Conservation (phyloP, 2,329 filamentous ascomycete genomes). For the Aspergillus ibericus region DNA sequence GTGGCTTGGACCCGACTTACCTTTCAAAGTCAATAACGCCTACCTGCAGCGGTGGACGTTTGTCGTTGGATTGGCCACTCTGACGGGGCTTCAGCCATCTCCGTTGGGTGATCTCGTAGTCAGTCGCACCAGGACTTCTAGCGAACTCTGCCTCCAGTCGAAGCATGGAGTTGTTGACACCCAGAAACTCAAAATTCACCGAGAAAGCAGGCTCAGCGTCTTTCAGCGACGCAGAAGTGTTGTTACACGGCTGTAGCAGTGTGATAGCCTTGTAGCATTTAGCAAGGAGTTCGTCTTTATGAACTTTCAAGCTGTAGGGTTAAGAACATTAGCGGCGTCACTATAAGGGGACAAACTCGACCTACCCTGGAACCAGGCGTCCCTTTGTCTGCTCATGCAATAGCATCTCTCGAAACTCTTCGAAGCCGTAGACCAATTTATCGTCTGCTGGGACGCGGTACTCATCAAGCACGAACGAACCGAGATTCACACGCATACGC, state of each 20-base stretch:
- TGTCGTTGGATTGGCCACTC: conserved; percentile 21
- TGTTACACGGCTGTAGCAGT: conserved; percentile 30
- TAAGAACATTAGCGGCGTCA: not conserved
- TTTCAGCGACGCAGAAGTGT: conserved; percentile 21
- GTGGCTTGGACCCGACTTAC: conserved; percentile 20
- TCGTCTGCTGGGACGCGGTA: conserved; percentile 32
- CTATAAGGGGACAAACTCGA: not conserved
- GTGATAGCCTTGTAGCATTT: conserved; percentile 30
- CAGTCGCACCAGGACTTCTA: conserved; percentile 26
- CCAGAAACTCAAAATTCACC: conserved; percentile 44
- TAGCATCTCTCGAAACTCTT: conserved; percentile 45
- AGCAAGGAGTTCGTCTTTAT: conserved; percentile 28
- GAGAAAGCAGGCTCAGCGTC: conserved; percentile 36
- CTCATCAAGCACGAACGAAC: conserved; percentile 40
- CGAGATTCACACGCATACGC: conserved; percentile 46
- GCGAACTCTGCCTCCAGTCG: conserved; percentile 41
- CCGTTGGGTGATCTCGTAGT: conserved; percentile 36
- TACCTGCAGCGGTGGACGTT: conserved; percentile 35
- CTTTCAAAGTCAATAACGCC: conserved; percentile 39
- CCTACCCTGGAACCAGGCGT: conserved; percentile 40
- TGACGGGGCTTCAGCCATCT: conserved; percentile 37
- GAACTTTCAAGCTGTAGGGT: conserved; percentile 25
- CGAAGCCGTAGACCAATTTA: conserved; percentile 31
- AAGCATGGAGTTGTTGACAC: conserved; percentile 29
- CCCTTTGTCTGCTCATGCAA: conserved; percentile 37